Evolutionary conservation across 345 rosid genomes (phyloP).

Genomic region (Excoecaria cochinchinensis): DNA sequence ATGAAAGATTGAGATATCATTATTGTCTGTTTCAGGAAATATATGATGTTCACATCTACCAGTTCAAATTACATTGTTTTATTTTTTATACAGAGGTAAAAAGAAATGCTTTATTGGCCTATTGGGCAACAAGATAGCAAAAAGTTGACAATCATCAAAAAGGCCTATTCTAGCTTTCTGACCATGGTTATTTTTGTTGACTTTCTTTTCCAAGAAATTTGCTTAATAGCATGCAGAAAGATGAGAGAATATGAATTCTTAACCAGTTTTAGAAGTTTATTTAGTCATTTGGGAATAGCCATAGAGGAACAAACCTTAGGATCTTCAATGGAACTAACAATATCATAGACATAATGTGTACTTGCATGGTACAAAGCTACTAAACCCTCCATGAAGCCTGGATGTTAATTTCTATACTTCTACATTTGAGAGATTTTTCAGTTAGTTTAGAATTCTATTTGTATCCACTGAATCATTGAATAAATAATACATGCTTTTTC

Average conservation of each 20-base stretch:
- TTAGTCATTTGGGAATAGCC: neutral
- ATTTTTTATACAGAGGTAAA: neutral
- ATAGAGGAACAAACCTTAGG: neutral
- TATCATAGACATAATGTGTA: neutral
- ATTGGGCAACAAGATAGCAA: neutral
- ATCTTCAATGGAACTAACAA: neutral
- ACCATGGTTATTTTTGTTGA: neutral
- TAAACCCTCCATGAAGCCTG: neutral
- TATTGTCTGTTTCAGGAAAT: neutral
- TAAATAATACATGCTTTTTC: neutral
- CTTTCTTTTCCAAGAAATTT: neutral
- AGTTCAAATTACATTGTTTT: neutral
- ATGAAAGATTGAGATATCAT: conserved; percentile 6
- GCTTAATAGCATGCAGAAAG: neutral
- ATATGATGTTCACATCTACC: neutral
- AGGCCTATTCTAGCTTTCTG: neutral
- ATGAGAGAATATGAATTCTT: neutral
- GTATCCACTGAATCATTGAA: neutral
- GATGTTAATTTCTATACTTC: neutral
- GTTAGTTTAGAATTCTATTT: neutral
- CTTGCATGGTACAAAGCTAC: neutral
- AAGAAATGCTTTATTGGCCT: neutral
- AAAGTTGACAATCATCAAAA: neutral
- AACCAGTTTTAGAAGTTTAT: neutral
- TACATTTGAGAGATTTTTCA: neutral